phyloP scores from a whole-genome alignment of 2,329 filamentous ascomycete genomes.

The Dactylellina leptospora region DNA sequence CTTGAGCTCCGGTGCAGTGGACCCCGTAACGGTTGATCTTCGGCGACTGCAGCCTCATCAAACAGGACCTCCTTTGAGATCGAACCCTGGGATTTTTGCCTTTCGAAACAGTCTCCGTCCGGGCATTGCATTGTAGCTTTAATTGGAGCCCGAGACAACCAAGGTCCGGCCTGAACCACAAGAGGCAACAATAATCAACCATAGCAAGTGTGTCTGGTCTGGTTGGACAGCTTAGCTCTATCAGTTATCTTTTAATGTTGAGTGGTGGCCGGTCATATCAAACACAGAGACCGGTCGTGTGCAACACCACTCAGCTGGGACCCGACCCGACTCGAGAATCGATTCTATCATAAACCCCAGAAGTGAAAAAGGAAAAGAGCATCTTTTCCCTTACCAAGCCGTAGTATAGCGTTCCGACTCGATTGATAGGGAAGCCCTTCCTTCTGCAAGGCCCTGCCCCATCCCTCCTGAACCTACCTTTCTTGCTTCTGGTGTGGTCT shows the following conservation, averaged over 20 bases:
- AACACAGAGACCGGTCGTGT: slow-evolving; percentile 48
- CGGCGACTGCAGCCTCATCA: slow-evolving; percentile 53
- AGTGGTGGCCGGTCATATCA: slow-evolving; percentile 19
- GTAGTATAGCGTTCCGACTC: slow-evolving; percentile 14
- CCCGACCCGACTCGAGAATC: slow-evolving; percentile 12
- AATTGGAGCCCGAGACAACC: slow-evolving; percentile 45
- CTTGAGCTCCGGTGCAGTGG: slow-evolving; percentile 38
- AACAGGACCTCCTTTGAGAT: slow-evolving; percentile 43
- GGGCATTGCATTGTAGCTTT: slow-evolving; percentile 21
- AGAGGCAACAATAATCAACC: slow-evolving; percentile 39
- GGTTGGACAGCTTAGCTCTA: slow-evolving; percentile 21
- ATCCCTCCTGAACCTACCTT: slow-evolving; percentile 24
- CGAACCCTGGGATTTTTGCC: slow-evolving; percentile 46
- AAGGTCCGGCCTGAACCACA: slow-evolving; percentile 38
- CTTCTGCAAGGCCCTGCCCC: slow-evolving; percentile 41
- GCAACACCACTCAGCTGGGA: slow-evolving; percentile 38
- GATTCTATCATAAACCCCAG: slow-evolving; percentile 21
- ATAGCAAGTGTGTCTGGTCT: slow-evolving; percentile 20
- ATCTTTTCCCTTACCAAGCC: slow-evolving; percentile 6
- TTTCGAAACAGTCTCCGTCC: slow-evolving; percentile 9
- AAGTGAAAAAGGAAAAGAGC: slow-evolving; percentile 1
- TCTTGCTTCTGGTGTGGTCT: slow-evolving; percentile 4
- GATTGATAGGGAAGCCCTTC: slow-evolving; percentile 24
- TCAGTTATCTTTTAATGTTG: slow-evolving; percentile 43
- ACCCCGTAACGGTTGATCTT: slow-evolving; percentile 48